Conservation (phyloP, 2,329 filamentous ascomycete genomes). For the Arthrobotrys megalospora region DNA sequence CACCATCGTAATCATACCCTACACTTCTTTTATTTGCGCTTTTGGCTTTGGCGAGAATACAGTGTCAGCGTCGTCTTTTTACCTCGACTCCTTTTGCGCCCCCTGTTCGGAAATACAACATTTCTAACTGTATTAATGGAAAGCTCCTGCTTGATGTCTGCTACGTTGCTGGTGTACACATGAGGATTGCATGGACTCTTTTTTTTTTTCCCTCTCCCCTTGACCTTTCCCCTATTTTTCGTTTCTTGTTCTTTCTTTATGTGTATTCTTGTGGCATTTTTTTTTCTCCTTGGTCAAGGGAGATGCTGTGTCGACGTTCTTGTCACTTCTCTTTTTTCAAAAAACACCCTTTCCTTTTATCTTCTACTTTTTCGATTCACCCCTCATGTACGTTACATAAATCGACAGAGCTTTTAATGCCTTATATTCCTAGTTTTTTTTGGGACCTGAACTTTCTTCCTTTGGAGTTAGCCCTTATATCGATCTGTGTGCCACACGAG, state of each 20-base stretch:
- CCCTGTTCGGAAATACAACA: slow-evolving; percentile 20
- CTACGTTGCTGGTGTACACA: slow-evolving; percentile 52
- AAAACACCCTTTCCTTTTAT: slow-evolving; percentile 17
- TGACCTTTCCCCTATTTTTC: background rate
- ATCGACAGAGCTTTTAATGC: slow-evolving; percentile 55
- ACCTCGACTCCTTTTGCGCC: slow-evolving; percentile 9
- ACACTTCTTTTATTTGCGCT: slow-evolving; percentile 41
- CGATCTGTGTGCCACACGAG: background rate
- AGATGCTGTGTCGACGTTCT: slow-evolving; percentile 5
- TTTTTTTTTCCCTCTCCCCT: slow-evolving; percentile 22
- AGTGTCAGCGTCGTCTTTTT: slow-evolving; percentile 57
- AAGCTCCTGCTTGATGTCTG: slow-evolving; percentile 44
- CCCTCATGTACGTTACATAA: slow-evolving; percentile 56
- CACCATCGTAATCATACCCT: slow-evolving; percentile 30
- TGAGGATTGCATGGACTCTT: slow-evolving; percentile 49
- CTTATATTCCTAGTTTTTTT: slow-evolving; percentile 1
- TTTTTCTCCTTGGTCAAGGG: slow-evolving; percentile 9
- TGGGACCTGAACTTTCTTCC: background rate
- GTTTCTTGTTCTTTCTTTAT: background rate
- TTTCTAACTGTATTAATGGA: slow-evolving; percentile 58
- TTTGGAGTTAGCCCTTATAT: background rate
- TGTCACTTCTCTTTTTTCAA: slow-evolving; percentile 4
- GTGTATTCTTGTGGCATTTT: slow-evolving; percentile 19
- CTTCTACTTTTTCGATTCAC: slow-evolving; percentile 24
- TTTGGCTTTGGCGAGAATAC: slow-evolving; percentile 44